Evolutionary conservation across 441 rosid species (phyloP).

Genomic region (Populus hybrid): DNA sequence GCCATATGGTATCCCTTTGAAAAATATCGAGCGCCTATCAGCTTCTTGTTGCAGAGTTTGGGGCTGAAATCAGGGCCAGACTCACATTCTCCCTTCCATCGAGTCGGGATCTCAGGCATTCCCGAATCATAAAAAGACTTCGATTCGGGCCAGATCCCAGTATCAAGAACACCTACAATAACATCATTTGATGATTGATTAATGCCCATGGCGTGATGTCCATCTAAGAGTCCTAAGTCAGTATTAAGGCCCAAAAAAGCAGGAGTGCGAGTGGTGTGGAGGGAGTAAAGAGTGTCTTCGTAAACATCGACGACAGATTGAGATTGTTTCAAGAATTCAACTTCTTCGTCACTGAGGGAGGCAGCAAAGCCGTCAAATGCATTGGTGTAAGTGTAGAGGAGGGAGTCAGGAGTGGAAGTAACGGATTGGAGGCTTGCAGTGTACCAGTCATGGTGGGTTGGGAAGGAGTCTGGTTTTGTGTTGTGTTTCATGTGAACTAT

Average conservation of each 20-base stretch:
- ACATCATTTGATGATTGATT: slow-evolving; percentile 48
- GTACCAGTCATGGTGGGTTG: slow-evolving; percentile 77
- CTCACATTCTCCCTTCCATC: slow-evolving; percentile 78
- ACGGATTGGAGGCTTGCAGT: slow-evolving; percentile 46
- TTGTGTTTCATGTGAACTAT: slow-evolving; percentile 66
- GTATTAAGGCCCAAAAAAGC: slow-evolving; percentile 63
- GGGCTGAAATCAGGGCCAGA: slow-evolving; percentile 63
- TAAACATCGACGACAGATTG: slow-evolving; percentile 61
- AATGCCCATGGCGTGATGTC: slow-evolving; percentile 36
- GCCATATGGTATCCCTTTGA: slow-evolving; percentile 75
- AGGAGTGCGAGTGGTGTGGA: slow-evolving; percentile 81
- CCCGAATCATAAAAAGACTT: slow-evolving; percentile 59
- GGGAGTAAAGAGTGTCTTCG: slow-evolving; percentile 66
- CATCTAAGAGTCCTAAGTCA: slow-evolving; percentile 45
- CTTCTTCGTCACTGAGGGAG: slow-evolving; percentile 50
- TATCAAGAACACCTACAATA: slow-evolving; percentile 72
- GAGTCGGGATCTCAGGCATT: slow-evolving; percentile 59
- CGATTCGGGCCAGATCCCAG: slow-evolving; percentile 95
- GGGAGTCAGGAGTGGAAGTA: slow-evolving; percentile 36
- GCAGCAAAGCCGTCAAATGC: slow-evolving; percentile 89
- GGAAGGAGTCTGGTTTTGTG: slow-evolving; percentile 49
- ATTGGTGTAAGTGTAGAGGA: slow-evolving; percentile 59
- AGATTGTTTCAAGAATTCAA: slow-evolving; percentile 42
- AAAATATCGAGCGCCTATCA: slow-evolving; percentile 76
- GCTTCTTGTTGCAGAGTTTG: slow-evolving; percentile 66